phyloP scores from a whole-genome alignment of 495 filamentous ascomycete genomes.

The Peziza echinospora region DNA sequence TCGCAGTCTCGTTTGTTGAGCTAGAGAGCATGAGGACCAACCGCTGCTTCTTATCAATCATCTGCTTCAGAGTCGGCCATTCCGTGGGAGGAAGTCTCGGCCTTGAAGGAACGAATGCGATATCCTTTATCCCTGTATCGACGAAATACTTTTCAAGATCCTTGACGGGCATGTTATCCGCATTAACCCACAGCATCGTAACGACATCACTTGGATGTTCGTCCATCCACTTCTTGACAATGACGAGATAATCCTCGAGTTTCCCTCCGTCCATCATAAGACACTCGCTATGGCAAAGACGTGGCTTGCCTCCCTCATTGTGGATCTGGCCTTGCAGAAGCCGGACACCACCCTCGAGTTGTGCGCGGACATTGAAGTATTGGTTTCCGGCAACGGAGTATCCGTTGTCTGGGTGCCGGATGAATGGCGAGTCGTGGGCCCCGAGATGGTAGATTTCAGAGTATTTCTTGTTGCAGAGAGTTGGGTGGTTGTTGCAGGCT shows the following conservation, averaged over 20 bases:
- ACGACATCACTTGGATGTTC: conserved; percentile 43
- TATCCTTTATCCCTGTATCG: conserved; percentile 31
- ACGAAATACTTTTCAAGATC: conserved; percentile 34
- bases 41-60: conserved; percentile 38
- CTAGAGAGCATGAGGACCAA: conserved; percentile 42
- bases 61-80: conserved; percentile 42
- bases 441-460: conserved; percentile 46
- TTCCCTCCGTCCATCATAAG: conserved; percentile 40
- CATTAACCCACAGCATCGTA: conserved; percentile 48
- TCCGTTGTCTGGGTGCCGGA: conserved; percentile 30
- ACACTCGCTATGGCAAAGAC: conserved; percentile 47
- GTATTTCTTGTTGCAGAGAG: conserved; percentile 39
- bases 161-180: conserved; percentile 29
- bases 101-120: conserved; percentile 32
- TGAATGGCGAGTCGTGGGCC: conserved; percentile 47
- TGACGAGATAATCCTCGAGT: conserved; percentile 33
- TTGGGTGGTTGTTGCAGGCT: conserved; percentile 45
- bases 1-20: conserved; percentile 26
- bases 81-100: conserved; percentile 20
- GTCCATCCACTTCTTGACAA: conserved; percentile 43
- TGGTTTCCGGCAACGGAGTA: conserved; percentile 42
- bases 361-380: conserved; percentile 38
- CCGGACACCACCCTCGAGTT: conserved; percentile 45
- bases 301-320: conserved; percentile 26
- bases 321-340: conserved; percentile 52